phyloP scores from a whole-genome alignment of 805 yeast genomes.

The Pichia nanzhaoensis region DNA sequence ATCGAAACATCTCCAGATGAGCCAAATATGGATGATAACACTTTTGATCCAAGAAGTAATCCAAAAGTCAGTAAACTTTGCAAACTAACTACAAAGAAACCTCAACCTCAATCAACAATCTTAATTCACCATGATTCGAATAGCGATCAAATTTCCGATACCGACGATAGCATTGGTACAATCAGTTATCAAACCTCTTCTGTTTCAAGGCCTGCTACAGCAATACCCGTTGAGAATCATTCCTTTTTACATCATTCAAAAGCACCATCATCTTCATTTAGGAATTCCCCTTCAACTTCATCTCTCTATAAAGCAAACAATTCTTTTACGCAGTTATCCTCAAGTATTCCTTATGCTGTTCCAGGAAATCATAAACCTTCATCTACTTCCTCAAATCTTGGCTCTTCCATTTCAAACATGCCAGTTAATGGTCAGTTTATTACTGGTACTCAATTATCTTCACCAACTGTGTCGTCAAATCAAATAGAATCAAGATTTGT shows the following conservation, averaged over 20 bases:
- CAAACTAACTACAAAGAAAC: background rate
- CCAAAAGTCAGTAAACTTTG: background rate
- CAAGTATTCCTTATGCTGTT: slow-evolving; percentile 63
- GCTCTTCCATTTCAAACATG: slow-evolving; percentile 26
- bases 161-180: background rate
- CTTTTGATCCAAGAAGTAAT: slow-evolving; percentile 11
- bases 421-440: slow-evolving; percentile 56
- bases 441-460: slow-evolving; percentile 58
- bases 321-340: slow-evolving; percentile 40
- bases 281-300: slow-evolving; percentile 6
- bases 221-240: slow-evolving; percentile 1
- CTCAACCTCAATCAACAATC: slow-evolving; percentile 2
- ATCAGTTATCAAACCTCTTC: too few species aligned
- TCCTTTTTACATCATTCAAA: background rate
- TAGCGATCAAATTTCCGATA: background rate
- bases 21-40: slow-evolving; percentile 20
- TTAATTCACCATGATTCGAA: background rate
- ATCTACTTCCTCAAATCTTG: slow-evolving; percentile 19
- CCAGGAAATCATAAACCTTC: slow-evolving; percentile 49
- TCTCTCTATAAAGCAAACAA: slow-evolving; percentile 16
- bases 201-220: background rate
- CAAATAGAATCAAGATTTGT: slow-evolving; percentile 82
- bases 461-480: slow-evolving; percentile 55
- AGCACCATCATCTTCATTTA: slow-evolving; percentile 4
- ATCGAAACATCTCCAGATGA: slow-evolving; percentile 30